Evolutionary conservation across 202 grass and related monocot genomes (phyloP).

Genomic region (Digitaria exilis): DNA sequence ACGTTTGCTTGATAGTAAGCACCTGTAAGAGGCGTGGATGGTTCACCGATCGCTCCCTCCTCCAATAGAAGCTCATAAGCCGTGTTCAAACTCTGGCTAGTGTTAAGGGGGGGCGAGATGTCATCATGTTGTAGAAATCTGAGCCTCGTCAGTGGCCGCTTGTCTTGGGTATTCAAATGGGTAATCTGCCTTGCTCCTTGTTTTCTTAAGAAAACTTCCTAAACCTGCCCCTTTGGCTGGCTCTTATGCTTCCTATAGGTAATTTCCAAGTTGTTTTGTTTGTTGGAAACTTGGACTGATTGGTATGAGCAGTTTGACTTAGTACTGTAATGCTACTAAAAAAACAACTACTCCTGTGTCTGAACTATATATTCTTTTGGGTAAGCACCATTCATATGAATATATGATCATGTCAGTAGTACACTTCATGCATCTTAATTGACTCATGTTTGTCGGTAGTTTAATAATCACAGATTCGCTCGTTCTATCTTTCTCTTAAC

Average conservation of each 20-base stretch:
- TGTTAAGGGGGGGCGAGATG: background rate
- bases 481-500: background rate
- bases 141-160: background rate
- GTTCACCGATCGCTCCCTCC: background rate
- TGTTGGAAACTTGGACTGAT: background rate
- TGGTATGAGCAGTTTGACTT: background rate
- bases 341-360: background rate
- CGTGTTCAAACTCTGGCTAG: background rate
- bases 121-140: background rate
- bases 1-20: background rate
- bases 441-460: background rate
- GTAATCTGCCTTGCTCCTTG: background rate
- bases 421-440: background rate
- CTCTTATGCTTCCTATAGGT: conserved; percentile 9
- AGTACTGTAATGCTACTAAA: background rate
- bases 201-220: conserved; percentile 21
- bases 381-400: background rate
- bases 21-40: background rate
- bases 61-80: background rate
- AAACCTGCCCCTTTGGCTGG: background rate
- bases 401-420: conserved; percentile 4
- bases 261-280: background rate
- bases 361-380: background rate
- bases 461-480: background rate
- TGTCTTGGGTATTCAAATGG: conserved; percentile 11